These are phyloP conservation scores for Pseudocercospora ulei DNA, from an alignment of 2,329 filamentous ascomycete genomes.

Conservation along the genomic window DNA sequence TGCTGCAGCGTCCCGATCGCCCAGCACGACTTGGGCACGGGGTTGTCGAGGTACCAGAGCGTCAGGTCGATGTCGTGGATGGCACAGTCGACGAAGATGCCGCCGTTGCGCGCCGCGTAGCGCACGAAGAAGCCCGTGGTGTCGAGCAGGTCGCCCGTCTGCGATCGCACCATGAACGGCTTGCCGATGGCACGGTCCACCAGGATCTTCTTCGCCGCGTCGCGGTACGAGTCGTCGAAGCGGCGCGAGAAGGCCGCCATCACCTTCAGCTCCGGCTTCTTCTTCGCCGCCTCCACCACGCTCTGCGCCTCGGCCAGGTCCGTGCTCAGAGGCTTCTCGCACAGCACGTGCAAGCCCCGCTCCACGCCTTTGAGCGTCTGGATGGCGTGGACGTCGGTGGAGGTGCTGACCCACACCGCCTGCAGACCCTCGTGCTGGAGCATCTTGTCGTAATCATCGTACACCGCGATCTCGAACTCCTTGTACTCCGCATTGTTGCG, in stretches of 20 bases:
- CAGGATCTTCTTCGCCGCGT: slow-evolving; percentile 33
- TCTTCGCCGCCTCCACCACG: slow-evolving; percentile 34
- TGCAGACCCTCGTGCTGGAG: slow-evolving; percentile 46
- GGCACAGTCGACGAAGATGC: slow-evolving; percentile 39
- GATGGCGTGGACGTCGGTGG: slow-evolving; percentile 48
- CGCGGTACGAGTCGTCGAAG: slow-evolving; percentile 39
- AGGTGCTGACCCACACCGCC: slow-evolving; percentile 47
- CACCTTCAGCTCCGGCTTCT: slow-evolving; percentile 36
- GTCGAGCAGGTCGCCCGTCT: slow-evolving; percentile 37
- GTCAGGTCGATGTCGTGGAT: slow-evolving; percentile 41
- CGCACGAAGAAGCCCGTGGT: slow-evolving; percentile 36
- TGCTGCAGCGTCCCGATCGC: slow-evolving; percentile 27
- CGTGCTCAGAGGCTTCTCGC: slow-evolving; percentile 43
- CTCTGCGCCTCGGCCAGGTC: slow-evolving; percentile 19
- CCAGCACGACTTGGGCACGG: slow-evolving; percentile 33
- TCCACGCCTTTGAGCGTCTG: slow-evolving; percentile 49
- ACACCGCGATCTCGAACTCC: slow-evolving; percentile 42
- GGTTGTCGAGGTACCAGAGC: slow-evolving; percentile 37
- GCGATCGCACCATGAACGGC: slow-evolving; percentile 37
- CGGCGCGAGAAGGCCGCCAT: slow-evolving; percentile 41
- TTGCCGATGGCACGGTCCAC: slow-evolving; percentile 33
- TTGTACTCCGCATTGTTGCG: slow-evolving; percentile 40
- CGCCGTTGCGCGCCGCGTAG: slow-evolving; percentile 37
- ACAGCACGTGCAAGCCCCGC: slow-evolving; percentile 47
- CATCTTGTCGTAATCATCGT: slow-evolving; percentile 49